phyloP scores from a whole-genome alignment of 1,139 yeast genomes.

The Yamadazyma jaroonii region DNA sequence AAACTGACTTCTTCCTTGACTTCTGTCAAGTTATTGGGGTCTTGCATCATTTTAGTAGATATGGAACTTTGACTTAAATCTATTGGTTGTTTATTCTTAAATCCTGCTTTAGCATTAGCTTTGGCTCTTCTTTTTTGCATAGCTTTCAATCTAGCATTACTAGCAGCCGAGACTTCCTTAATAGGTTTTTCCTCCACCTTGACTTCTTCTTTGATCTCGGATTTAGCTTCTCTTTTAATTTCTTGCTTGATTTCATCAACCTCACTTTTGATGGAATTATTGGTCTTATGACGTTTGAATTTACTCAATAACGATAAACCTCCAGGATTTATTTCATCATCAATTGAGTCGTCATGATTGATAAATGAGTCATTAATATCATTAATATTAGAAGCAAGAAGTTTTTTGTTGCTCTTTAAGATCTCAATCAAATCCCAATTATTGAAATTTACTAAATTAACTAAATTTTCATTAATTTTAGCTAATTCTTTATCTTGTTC shows the following conservation, averaged over 20 bases:
- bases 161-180: conserved; percentile 24
- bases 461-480: conserved; percentile 44
- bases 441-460: conserved; percentile 54
- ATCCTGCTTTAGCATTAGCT: conserved; percentile 64
- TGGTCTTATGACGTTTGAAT: conserved; percentile 37
- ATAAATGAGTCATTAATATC: conserved; percentile 23
- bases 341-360: conserved; percentile 19
- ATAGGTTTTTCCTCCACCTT: conserved; percentile 10
- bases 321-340: conserved; percentile 12
- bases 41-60: conserved; percentile 53
- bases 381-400: conserved; percentile 68
- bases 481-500: conserved; percentile 48
- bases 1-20: conserved; percentile 21
- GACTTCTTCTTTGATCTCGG: conserved; percentile 12
- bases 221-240: conserved; percentile 10
- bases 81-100: conserved; percentile 53
- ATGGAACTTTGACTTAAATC: conserved; percentile 80
- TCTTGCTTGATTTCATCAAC: conserved; percentile 10
- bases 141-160: conserved; percentile 84
- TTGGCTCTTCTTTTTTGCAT: conserved; percentile 93
- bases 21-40: conserved; percentile 17
- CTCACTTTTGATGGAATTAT: conserved; percentile 15
- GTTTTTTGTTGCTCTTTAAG: conserved; percentile 63
- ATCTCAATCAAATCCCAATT: conserved; percentile 65
- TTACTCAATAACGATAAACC: conserved; percentile 27